Conservation (phyloP, 2,329 filamentous ascomycete genomes). For the Exophiala aquamarina region DNA sequence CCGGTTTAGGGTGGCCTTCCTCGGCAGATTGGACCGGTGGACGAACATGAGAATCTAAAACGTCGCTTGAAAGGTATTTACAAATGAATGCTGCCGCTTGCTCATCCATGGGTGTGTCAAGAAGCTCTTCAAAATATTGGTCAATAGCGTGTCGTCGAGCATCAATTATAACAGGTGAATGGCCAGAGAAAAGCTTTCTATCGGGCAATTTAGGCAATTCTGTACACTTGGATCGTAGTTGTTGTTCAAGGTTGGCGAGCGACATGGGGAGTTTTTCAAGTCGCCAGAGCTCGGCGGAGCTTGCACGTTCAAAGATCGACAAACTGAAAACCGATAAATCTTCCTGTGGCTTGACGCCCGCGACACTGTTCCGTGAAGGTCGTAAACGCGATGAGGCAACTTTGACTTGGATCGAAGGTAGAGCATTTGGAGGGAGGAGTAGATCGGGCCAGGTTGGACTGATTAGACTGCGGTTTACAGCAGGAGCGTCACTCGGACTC, state of each 20-base stretch:
- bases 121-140: conserved; percentile 77
- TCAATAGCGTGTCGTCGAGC: conserved; percentile 79
- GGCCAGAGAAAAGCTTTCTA: conserved; percentile 80
- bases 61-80: conserved; percentile 74
- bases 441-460: conserved; percentile 86
- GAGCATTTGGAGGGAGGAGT: conserved; percentile 80
- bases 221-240: conserved; percentile 70
- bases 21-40: conserved; percentile 29
- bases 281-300: conserved; percentile 81
- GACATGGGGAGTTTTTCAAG: conserved; percentile 88
- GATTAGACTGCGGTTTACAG: conserved; percentile 73
- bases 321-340: conserved; percentile 94
- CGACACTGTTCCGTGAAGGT: conserved; percentile 80
- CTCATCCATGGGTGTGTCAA: conserved; percentile 80
- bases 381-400: conserved; percentile 95
- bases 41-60: conserved; percentile 50
- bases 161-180: conserved; percentile 91
- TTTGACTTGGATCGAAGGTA: conserved; percentile 80
- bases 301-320: conserved; percentile 75
- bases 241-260: conserved; percentile 76
- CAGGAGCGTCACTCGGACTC: conserved; percentile 22
- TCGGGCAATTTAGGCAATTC: conserved; percentile 81
- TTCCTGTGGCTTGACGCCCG: conserved; percentile 76
- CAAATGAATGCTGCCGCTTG: conserved; percentile 77
- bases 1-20: conserved; percentile 29